Conservation (phyloP, 345 rosid species). For the Gossypium rotundifolium region DNA sequence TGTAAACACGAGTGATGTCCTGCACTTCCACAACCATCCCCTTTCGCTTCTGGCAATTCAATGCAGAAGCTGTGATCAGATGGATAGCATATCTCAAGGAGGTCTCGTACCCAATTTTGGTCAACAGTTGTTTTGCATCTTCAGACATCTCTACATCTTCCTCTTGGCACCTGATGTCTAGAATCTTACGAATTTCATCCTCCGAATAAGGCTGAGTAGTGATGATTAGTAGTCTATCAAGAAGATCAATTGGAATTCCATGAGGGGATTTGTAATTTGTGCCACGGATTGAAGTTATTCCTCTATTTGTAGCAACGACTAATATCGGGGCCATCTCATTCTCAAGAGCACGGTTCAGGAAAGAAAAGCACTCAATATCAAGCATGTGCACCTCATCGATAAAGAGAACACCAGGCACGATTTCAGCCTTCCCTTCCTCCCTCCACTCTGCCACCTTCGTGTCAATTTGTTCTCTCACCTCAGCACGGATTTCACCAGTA, state of each 20-base stretch:
- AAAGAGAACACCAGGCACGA: conserved; percentile 94
- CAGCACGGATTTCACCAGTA: conserved; percentile 92
- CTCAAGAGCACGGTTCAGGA: conserved; percentile 90
- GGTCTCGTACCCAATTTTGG: conserved; percentile 77
- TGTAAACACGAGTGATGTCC: conserved; percentile 70
- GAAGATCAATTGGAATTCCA: conserved; percentile 93
- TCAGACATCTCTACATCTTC: conserved; percentile 85
- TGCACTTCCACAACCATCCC: conserved; percentile 68
- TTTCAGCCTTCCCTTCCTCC: conserved; percentile 97
- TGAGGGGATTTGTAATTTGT: conserved; percentile 91
- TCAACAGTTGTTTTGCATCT: conserved; percentile 72
- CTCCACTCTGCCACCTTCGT: conserved; percentile 97
- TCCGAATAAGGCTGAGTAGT: conserved; percentile 73
- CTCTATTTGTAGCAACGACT: conserved; percentile 91
- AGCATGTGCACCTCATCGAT: conserved; percentile 98
- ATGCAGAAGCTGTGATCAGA: conserved; percentile 73
- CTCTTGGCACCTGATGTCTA: conserved; percentile 91
- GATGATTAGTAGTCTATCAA: conserved; percentile 86
- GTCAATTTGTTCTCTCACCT: conserved; percentile 90
- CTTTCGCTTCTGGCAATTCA: conserved; percentile 82
- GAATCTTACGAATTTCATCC: conserved; percentile 72
- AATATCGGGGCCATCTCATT: conserved; percentile 95
- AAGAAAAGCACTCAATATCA: conserved; percentile 96
- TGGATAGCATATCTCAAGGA: conserved; percentile 90
- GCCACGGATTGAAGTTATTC: conserved; percentile 85